Base-by-base conservation (phyloP, 148 eudicot species). In the Salicornia ramosissima region DNA sequence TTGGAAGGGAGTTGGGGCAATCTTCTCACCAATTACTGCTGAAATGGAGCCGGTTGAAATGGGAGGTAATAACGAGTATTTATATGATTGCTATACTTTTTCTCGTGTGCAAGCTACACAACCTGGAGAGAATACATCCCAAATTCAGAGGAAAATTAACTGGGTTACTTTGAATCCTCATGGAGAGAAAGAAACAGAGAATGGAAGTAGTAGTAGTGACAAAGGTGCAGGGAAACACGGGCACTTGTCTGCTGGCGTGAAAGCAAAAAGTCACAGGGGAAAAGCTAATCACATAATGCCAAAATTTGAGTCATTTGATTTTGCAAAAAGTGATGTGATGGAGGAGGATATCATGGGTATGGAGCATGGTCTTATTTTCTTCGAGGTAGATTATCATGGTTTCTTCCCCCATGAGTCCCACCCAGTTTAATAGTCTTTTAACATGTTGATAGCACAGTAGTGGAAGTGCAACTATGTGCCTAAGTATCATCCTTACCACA, bases 1-100 rank as follows among this genome's bases (percentile, higher is more conserved):
- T 79, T 95, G 99, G 99, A 95, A 89, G 79, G 99, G 99, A 70
- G 88, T 91, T 65, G 99, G 99, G 78, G 99, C 96, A 42, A 90
- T 91, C 16, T 95, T 91, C 79, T 94, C 99, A 43, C 96, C 97
- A 52, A 91, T 84, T 65, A 95, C 96, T 26, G 97, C 97, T 75
- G 87, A 87, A 80, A 95, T 95, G 99, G 97, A 95, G 76, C 99
- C 99, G n/a, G 69, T 95, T 79, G 99, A 89, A 21, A 77, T 83
- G 65, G 99, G 93, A 66, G 81, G 68, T 24, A 95, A 81, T 31
- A 77, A 79, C 50, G 87, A 95, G 75, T 77, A 91, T 64, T 84
- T 91, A 14, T 95, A 79, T 78, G 99, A 95, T 79, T 91, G 93
- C 81, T 95, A 86, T 75, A 95, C 91, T 53, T 81, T 91, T 75